Evolutionary conservation across 1,284 basidiomycete genomes (phyloP), one percentile per base, ranked within the genome.

Genomic region (Puccinia sorghi): DNA sequence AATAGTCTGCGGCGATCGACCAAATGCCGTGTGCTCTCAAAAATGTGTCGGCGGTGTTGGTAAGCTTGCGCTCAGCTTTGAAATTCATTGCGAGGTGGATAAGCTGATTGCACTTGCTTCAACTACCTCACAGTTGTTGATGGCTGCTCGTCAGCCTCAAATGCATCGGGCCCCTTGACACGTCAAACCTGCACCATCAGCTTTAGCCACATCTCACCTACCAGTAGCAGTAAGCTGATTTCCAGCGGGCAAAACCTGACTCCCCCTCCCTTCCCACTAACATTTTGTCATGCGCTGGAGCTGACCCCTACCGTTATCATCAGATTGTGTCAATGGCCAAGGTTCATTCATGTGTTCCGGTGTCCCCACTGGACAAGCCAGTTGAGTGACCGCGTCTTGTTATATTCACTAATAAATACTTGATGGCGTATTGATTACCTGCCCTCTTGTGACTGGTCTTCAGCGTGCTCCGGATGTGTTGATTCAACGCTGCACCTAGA

Each of bases 171-270:
- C 11, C 48, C 66, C 32, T 50, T 52, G 37, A 52, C 66, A 2
- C 66, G 50, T 32, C 48, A 69, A 69, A 69, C 66, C 46, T 69
- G 66, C 13, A 69, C 48, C 17, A 69, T 69, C 8, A 15, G 20
- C 27, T 69, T 69, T 17, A 54, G 48, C 25, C 46, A 52, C 50
- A 52, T 48, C 13, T 69, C 66, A 52, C 13, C 66, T 20, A 39
- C 32, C 66, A 69, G 52, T 12, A 52, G 46, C 32, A 52, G 66
- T 69, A n/a, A 52, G 66, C 48, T 64, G 39, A 15, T 25, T n/a
- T 25, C n/a, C 8, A 15, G 17, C 37, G 20, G 3, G n/a, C 17
- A 13, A n/a, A 46, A 4, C 25, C 12, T 22, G 20, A 63, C 41
- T 37, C 20, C 41, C 37, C 46, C 0, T 13, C 39, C 3, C 41